phyloP scores from a whole-genome alignment of 2,329 filamentous ascomycete species.

The Achaetomium macrosporum region DNA sequence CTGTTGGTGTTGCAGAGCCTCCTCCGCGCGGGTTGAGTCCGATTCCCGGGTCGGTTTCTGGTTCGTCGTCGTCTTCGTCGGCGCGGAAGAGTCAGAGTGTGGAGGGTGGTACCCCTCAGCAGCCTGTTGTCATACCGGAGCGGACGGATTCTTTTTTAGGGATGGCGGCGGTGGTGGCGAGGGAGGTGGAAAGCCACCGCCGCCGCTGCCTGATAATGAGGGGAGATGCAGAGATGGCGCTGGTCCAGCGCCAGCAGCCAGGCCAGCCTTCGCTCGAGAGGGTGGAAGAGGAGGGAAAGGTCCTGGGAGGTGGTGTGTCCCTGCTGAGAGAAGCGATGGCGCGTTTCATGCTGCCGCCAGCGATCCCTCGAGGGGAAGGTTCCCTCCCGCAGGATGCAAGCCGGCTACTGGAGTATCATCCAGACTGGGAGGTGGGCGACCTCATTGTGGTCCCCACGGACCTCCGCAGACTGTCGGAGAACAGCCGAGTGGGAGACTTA shows the following conservation, averaged over 20 bases:
- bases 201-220: not conserved
- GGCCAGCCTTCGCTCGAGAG: not conserved
- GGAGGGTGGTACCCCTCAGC: constrained; percentile 12
- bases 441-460: constrained; percentile 1
- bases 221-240: not conserved
- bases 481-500: not conserved
- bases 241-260: not conserved
- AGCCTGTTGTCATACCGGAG: constrained; percentile 4
- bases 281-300: not conserved
- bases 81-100: constrained; percentile 12
- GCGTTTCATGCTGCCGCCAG: constrained; percentile 16
- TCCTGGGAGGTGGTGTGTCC: not conserved
- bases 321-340: constrained; percentile 27
- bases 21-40: constrained; percentile 45
- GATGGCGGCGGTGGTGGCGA: constrained; percentile 18
- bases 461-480: constrained; percentile 4
- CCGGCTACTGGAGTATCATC: not conserved
- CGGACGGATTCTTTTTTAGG: constrained; percentile 35
- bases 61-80: not conserved
- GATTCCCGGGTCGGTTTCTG: constrained; percentile 26
- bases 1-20: constrained; percentile 32
- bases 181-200: constrained; percentile 7
- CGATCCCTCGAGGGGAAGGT: constrained; percentile 25
- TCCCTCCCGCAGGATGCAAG: constrained; percentile 22
- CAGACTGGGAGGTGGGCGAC: constrained; percentile 2